Conservation (phyloP, 1,284 basidiomycete genomes). For the Apiotrichum gamsii region DNA sequence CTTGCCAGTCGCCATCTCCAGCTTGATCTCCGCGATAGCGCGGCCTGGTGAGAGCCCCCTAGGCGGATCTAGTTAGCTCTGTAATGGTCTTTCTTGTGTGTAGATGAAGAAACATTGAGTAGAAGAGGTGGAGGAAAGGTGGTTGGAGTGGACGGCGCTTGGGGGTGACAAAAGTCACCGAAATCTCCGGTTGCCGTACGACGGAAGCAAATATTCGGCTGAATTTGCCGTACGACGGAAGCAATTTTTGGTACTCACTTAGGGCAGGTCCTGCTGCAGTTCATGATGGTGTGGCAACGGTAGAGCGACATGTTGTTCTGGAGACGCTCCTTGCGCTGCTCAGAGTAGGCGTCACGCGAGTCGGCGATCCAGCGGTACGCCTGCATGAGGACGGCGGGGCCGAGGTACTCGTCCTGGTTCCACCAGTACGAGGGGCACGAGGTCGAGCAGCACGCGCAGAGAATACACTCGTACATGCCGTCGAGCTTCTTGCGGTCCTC, state of each 20-base stretch:
- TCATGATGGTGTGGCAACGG: conserved; percentile 83
- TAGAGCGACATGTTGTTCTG: conserved; percentile 94
- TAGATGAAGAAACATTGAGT: too few relatives aligned
- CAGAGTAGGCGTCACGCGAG: conserved; percentile 76
- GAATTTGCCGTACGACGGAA: too few relatives aligned
- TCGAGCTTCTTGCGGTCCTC: conserved; percentile 95
- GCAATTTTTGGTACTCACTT: conserved; percentile 56
- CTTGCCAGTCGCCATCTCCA: conserved; percentile 68
- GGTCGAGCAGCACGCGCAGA: conserved; percentile 83
- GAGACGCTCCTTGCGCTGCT: conserved; percentile 80
- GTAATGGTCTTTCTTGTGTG: too few relatives aligned
- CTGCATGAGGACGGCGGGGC: conserved; percentile 92
- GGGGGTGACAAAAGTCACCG: too few relatives aligned
- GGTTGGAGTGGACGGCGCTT: too few relatives aligned
- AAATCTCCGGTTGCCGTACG: too few relatives aligned
- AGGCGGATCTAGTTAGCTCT: too few relatives aligned
- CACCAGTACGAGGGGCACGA: conserved; percentile 96
- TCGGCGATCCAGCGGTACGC: conserved; percentile 98
- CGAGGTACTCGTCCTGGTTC: conserved; percentile 98
- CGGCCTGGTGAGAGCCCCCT: conserved; percentile 68
- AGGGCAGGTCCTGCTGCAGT: conserved; percentile 83
- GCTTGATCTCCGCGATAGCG: conserved; percentile 83
- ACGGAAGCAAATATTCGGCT: too few relatives aligned
- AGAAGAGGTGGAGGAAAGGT: too few relatives aligned
- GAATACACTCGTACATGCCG: conserved; percentile 85